Base-by-base conservation (phyloP, 306 rosid species). In the Pyrus betulifolia region DNA sequence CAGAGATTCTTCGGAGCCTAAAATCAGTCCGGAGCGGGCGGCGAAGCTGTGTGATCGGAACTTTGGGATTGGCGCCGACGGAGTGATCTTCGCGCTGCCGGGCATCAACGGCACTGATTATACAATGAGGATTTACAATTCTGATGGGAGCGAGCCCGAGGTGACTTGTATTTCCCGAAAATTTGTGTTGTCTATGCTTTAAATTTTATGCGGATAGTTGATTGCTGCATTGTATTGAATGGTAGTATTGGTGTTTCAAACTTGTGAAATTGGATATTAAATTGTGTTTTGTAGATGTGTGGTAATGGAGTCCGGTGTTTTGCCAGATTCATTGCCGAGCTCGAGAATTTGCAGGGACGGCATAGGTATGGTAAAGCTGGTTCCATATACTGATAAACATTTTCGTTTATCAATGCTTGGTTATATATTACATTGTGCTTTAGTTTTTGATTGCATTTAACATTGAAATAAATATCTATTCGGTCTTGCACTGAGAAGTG, bases 131-230 rank as follows among this genome's bases (percentile, higher is more conserved):
- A 92, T 95, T 71, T 92, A 86, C 71, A 95, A 95, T 78, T 92
- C 96, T 22, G 96, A 92, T 81, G 97, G 97, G 15, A 95, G 95
- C 72, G 98, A 95, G 69, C 98, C 98, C 11, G 98, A 95, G 97
- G 97, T 92, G 77, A 64, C 74, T 63, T 13, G 7, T 14, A 31
- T 70, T 78, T 58, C 21, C 38, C 10, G 42, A 19, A 18, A 54
- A 51, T 11, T 5, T 23, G 22, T 5, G 23, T 14, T 55, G 38
- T 6, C 23, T 25, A 21, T 27, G 23, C 40, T 52, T 21, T 49
- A 44, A 40, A 12, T 40, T 11, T 67, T 67, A 10, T 33, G 14
- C 18, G 35, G 25, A 33, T n/a, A 3, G 12, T n/a, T 15, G 8
- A 45, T 45, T 45, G 40, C 72, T 22, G n/a, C 40, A 69, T 69